phyloP scores from a whole-genome alignment of 75 land plant species.

The Selaginella moellendorffii region DNA sequence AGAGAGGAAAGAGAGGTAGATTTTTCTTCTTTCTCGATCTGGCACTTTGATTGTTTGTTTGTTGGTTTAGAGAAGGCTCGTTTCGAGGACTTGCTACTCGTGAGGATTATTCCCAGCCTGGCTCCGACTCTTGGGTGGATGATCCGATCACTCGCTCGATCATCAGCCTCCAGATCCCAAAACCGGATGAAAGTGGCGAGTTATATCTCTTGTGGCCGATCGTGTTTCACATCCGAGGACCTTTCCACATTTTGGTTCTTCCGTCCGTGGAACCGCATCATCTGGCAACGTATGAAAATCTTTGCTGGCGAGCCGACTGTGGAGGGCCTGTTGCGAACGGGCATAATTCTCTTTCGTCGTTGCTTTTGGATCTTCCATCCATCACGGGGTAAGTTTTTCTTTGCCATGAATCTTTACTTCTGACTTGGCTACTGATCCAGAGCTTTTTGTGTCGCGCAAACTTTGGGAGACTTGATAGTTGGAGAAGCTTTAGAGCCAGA shows the following conservation, averaged over 20 bases:
- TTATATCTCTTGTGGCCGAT: constrained; percentile 60
- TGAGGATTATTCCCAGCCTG: constrained; percentile 28
- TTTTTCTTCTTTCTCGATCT: background rate
- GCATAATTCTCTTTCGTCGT: constrained; percentile 53
- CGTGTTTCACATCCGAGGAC: constrained; percentile 44
- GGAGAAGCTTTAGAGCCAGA: constrained; percentile 84
- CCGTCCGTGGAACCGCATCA: constrained; percentile 84
- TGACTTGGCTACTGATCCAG: constrained; percentile 17
- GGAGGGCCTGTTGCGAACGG: constrained; percentile 34
- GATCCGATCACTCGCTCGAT: constrained; percentile 84
- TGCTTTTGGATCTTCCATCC: constrained; percentile 76
- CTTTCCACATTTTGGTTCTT: constrained; percentile 48
- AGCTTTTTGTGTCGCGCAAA: constrained; percentile 74
- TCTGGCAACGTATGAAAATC: constrained; percentile 34
- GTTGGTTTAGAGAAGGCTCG: constrained; percentile 46
- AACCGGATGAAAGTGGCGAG: constrained; percentile 29
- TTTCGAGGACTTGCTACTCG: constrained; percentile 47
- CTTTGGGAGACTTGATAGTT: constrained; percentile 60
- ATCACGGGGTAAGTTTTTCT: constrained; percentile 72
- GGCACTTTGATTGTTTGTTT: background rate
- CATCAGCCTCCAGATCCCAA: constrained; percentile 45
- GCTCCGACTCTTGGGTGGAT: constrained; percentile 91
- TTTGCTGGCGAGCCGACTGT: constrained; percentile 42
- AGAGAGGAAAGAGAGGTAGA: constrained; percentile 47
- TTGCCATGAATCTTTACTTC: background rate